These are phyloP conservation scores for Termitomyces sp. DNA, from an alignment of 768 basidiomycete genomes.

Conservation along the genomic window DNA sequence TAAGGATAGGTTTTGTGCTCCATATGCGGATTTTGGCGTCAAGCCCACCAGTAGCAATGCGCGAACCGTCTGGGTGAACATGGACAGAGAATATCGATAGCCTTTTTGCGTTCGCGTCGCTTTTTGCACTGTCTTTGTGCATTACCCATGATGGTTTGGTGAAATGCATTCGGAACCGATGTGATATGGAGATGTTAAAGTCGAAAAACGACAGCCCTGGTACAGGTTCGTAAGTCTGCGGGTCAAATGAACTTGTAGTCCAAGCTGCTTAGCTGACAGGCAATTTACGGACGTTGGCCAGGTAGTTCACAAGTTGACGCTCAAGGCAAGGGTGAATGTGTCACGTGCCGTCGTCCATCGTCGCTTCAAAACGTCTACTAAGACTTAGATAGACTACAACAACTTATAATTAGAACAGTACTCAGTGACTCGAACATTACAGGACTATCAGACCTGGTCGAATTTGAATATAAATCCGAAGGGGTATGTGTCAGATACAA, in stretches of 20 bases:
- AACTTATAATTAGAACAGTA: no score
- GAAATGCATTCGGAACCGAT: conserved; percentile 58
- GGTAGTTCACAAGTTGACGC: no score
- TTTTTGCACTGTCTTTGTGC: conserved; percentile 72
- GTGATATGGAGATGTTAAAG: neutral
- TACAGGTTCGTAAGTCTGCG: neutral
- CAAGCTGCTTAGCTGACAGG: neutral
- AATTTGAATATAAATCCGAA: no score
- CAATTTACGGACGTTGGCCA: neutral
- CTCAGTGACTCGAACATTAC: no score
- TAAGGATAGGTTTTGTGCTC: conserved; percentile 95
- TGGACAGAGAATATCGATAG: conserved; percentile 89
- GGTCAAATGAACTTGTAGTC: neutral
- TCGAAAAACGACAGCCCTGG: neutral
- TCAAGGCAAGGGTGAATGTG: no score
- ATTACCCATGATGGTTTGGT: conserved; percentile 88
- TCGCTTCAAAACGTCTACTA: no score
- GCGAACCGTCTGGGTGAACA: conserved; percentile 92
- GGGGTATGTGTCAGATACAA: no score
- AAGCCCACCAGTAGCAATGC: conserved; percentile 95
- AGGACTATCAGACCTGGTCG: no score
- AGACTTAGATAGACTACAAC: no score
- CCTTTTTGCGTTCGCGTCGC: conserved; percentile 58
- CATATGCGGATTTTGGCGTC: conserved; percentile 97
- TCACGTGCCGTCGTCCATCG: no score